Evolutionary conservation across 106 monocot species (phyloP).

Genomic region (Cymbidium sinense): DNA sequence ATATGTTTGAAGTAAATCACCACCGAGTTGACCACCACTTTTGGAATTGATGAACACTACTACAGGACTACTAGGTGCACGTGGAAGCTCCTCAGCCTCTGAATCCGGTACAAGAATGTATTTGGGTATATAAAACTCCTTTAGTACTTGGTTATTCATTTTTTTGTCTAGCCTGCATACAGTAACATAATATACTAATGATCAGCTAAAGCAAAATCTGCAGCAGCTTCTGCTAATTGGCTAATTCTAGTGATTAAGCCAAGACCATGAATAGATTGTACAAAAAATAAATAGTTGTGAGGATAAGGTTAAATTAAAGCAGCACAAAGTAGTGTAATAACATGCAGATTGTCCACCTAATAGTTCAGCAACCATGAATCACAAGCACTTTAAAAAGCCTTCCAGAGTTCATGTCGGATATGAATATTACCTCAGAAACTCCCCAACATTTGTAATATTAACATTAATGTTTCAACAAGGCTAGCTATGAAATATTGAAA

Average conservation of each 20-base stretch:
- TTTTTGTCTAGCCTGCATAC: slow-evolving; percentile 7
- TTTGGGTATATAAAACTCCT: slow-evolving; percentile 65
- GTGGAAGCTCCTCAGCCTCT: slow-evolving; percentile 4
- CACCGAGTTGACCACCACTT: slow-evolving; percentile 92
- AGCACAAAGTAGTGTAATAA: background rate
- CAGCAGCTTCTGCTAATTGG: background rate
- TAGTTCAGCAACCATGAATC: background rate
- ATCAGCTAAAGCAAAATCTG: background rate
- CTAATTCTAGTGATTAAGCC: background rate
- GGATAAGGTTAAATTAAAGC: background rate
- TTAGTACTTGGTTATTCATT: slow-evolving; percentile 18
- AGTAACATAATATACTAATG: background rate
- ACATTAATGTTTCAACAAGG: no score
- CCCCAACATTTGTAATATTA: no score
- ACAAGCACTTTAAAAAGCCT: no score
- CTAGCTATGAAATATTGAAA: background rate
- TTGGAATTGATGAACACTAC: slow-evolving; percentile 78
- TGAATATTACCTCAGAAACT: no score
- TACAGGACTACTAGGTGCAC: slow-evolving; percentile 50
- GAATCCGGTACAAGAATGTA: slow-evolving; percentile 45
- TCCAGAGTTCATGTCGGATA: no score
- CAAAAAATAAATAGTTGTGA: background rate
- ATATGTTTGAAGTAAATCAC: slow-evolving; percentile 64
- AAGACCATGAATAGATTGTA: background rate
- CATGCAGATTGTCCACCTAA: background rate